These are phyloP conservation scores for Phyllostachys edulis DNA, from an alignment of 176 grass and related monocot species.

Conservation along the genomic window DNA sequence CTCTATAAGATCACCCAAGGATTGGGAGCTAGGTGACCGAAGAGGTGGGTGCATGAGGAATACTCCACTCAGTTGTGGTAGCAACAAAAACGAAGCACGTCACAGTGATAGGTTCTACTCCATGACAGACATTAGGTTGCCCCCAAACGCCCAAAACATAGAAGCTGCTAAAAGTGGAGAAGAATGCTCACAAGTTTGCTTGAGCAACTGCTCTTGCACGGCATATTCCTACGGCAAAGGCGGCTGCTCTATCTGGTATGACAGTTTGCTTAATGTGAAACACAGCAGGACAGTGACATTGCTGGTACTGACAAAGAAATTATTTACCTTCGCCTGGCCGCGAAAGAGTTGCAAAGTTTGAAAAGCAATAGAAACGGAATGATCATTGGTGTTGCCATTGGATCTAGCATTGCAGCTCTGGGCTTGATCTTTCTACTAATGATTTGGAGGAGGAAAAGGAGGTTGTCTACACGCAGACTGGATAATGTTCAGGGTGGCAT, in stretches of 20 bases:
- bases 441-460: slow-evolving; percentile 3
- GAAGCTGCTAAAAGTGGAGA: neutral
- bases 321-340: slow-evolving; percentile 52
- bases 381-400: slow-evolving; percentile 7
- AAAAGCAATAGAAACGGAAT: neutral
- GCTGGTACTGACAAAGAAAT: neutral
- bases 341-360: slow-evolving; percentile 31
- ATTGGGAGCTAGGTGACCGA: slow-evolving; percentile 49
- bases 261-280: slow-evolving; percentile 41
- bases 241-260: slow-evolving; percentile 37
- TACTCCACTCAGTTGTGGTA: slow-evolving; percentile 35
- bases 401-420: neutral
- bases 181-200: slow-evolving; percentile 35
- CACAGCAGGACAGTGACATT: neutral
- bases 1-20: slow-evolving; percentile 4
- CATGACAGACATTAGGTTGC: slow-evolving; percentile 17
- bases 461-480: neutral
- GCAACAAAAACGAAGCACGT: neutral
- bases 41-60: slow-evolving; percentile 49
- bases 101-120: slow-evolving; percentile 43
- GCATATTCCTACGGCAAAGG: slow-evolving; percentile 36
- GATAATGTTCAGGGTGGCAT: slow-evolving; percentile 22
- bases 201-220: slow-evolving; percentile 46
- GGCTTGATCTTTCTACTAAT: neutral
- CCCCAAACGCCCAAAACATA: slow-evolving; percentile 5